Evolutionary conservation across 768 basidiomycete genomes (phyloP), one percentile per base, ranked within the genome.

Genomic region (Phylloporus sp.): DNA sequence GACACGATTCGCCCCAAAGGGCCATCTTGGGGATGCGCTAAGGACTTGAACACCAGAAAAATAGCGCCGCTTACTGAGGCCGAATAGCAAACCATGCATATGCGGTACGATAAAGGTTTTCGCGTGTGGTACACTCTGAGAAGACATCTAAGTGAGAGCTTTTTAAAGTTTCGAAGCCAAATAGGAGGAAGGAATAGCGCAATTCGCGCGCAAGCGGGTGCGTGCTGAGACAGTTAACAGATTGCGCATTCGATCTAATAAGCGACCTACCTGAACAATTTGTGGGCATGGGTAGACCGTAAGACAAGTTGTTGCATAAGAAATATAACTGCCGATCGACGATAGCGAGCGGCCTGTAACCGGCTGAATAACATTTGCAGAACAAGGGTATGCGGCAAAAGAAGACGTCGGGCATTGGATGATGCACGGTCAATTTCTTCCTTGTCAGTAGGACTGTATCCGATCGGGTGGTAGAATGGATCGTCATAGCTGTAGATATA

Each of bases 81-180:
- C 88, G 80, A 43, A 86, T 80, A n/a, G 86, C 74, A 71, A 98
- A 99, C 97, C 95, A 98, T 4, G 85, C 80, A 59, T 91, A 91
- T 3, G 92, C 93, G 2, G 85, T 80, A 6, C 72, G 69, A 67
- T 93, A 99, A 6, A 99, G 72, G 45, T 75, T 76, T 58, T 90
- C 82, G 36, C 97, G 80, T 28, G 93, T 70, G 20, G 77, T 62
- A 58, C 84, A 78, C 68, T 98, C 95, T 49, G 90, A 87, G 54
- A 82, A 82, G 0, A 82, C 74, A 65, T 98, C 95, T 57, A 97
- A 73, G 56, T 85, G 80, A 11, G 91, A 95, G 59, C 92, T 92
- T 60, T 88, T 88, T 31, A 98, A 70, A 3, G 91, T 82, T 67
- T 97, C 92, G 62, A 98, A 93, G 0, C 91, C 95, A 64, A 99